phyloP scores from a whole-genome alignment of 2,329 filamentous ascomycete species.

The Endocalyx cinctus region DNA sequence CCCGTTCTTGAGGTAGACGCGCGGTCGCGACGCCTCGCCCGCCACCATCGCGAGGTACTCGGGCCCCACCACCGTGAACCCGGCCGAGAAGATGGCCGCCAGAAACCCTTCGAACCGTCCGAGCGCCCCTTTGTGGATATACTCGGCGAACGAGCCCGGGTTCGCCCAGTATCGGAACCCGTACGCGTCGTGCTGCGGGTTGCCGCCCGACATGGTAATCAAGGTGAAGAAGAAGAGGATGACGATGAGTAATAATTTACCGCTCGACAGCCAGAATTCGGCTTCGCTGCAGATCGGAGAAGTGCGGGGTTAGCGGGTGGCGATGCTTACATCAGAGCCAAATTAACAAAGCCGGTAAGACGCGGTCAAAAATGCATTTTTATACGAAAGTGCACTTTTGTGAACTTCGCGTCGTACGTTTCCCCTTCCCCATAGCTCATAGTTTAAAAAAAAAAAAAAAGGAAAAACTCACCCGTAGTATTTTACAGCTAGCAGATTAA shows the following conservation, averaged over 20 bases:
- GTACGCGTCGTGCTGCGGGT: conserved; percentile 63
- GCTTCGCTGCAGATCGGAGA: conserved; percentile 70
- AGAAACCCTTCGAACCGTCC: conserved; percentile 64
- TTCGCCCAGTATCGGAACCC: conserved; percentile 66
- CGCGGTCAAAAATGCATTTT: too few species aligned
- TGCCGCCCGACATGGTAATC: conserved; percentile 73
- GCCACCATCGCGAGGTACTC: conserved; percentile 53
- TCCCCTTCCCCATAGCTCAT: too few species aligned
- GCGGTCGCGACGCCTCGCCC: conserved; percentile 53
- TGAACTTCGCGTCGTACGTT: too few species aligned
- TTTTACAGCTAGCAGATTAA: conserved; percentile 27
- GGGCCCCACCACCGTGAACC: conserved; percentile 56
- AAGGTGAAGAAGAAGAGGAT: conserved; percentile 72
- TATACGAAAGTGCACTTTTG: too few species aligned
- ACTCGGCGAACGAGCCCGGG: conserved; percentile 58
- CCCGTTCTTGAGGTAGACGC: conserved; percentile 54
- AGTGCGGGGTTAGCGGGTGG: too few species aligned
- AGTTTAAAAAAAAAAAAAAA: too few species aligned
- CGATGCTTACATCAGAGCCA: too few species aligned
- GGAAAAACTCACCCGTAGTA: conserved; percentile 25
- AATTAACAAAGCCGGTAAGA: too few species aligned
- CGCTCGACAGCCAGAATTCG: conserved; percentile 63
- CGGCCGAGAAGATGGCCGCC: conserved; percentile 51
- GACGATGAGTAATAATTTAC: conserved; percentile 63
- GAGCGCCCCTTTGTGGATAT: conserved; percentile 53